Evolutionary conservation across 805 yeast species (phyloP).

Genomic region (Ogataea populi-albae): DNA sequence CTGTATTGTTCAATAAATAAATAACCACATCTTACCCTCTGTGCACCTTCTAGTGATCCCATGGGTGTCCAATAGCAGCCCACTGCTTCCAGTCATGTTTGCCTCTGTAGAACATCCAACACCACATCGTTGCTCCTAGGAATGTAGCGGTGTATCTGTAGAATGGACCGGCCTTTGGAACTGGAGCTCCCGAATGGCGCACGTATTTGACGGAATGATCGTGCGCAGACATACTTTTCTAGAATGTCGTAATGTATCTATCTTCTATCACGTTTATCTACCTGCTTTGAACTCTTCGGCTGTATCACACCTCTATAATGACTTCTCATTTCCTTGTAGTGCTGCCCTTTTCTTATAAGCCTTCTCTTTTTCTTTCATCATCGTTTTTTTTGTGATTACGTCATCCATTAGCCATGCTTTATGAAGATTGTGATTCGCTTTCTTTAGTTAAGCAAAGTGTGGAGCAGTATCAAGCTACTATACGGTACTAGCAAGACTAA

Average conservation of each 20-base stretch:
- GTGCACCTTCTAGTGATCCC: constrained; percentile 32
- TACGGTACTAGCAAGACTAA: too few species aligned
- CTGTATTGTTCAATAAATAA: constrained; percentile 4
- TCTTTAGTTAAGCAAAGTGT: too few species aligned
- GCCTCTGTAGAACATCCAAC: constrained; percentile 79
- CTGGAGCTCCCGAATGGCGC: constrained; percentile 58
- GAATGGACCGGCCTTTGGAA: constrained; percentile 60
- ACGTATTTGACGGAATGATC: constrained; percentile 24
- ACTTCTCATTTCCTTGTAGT: too few species aligned
- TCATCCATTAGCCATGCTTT: too few species aligned
- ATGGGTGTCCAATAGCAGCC: constrained; percentile 47
- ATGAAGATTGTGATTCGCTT: too few species aligned
- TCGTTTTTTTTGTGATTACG: constrained; percentile 6
- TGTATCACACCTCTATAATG: too few species aligned
- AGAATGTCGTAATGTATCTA: too few species aligned
- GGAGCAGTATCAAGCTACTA: too few species aligned
- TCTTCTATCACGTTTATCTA: too few species aligned
- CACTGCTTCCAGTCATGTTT: constrained; percentile 68
- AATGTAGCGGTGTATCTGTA: constrained; percentile 60
- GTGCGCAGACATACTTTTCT: constrained; percentile 17
- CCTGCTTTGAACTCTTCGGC: too few species aligned
- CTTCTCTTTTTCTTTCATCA: background rate
- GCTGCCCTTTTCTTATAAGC: too few species aligned
- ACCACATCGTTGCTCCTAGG: constrained; percentile 86
- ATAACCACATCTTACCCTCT: background rate